Evolutionary conservation across 257 asterid species (phyloP).

Genomic region (Fraxinus cuspidata): DNA sequence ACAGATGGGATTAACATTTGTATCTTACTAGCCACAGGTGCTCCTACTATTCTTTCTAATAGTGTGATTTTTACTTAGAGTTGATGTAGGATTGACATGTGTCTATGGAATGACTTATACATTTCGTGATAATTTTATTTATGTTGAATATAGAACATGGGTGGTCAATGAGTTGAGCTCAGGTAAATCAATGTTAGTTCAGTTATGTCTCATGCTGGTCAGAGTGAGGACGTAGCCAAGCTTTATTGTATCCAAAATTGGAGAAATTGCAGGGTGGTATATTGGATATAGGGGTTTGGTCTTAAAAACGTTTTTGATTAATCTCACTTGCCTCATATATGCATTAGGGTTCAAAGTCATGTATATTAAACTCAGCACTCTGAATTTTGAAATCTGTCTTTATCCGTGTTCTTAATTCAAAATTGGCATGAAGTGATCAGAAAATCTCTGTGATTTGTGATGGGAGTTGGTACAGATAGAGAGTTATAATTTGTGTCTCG

Average conservation of each 20-base stretch:
- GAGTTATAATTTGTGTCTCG: not conserved
- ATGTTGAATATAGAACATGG: too few relatives aligned
- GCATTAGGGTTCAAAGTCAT: not conserved
- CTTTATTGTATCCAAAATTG: not conserved
- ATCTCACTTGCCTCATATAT: not conserved
- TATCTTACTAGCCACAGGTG: too few relatives aligned
- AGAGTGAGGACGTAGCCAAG: not conserved
- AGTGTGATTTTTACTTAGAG: too few relatives aligned
- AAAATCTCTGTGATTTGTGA: not conserved
- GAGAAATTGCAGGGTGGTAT: not conserved
- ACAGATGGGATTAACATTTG: too few relatives aligned
- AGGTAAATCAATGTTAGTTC: not conserved
- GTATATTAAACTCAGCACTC: not conserved
- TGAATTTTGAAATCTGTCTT: not conserved
- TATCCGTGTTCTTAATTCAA: not conserved
- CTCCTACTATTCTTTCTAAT: too few relatives aligned
- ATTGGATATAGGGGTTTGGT: not conserved
- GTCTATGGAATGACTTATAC: too few relatives aligned
- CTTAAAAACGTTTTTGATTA: not conserved
- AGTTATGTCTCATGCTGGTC: not conserved
- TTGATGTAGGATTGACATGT: too few relatives aligned
- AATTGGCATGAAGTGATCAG: not conserved
- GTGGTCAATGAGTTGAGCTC: too few relatives aligned
- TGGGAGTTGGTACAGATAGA: not conserved
- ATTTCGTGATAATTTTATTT: too few relatives aligned